These are phyloP conservation scores for Aphanomyces astaci DNA, from an alignment of 352 stramenopile genomes.

Conservation along the genomic window DNA sequence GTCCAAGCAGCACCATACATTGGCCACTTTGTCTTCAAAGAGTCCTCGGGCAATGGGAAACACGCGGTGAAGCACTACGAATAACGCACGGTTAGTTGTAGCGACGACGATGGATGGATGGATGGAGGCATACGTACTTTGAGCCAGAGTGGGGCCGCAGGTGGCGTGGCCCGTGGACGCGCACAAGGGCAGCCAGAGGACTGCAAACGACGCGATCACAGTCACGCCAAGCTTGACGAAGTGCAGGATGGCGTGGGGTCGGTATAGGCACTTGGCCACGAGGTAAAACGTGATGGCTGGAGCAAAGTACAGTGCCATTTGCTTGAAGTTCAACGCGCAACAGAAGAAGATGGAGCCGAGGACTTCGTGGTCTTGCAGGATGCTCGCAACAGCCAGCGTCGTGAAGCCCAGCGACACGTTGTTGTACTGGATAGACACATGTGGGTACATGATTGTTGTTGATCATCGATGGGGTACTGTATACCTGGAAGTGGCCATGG, in stretches of 20 bases:
- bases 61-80: slow-evolving; percentile 83
- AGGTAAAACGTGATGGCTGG: slow-evolving; percentile 90
- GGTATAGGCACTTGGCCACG: slow-evolving; percentile 81
- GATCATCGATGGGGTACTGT: too few relatives aligned
- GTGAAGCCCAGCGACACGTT: slow-evolving; percentile 94
- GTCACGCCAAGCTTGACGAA: slow-evolving; percentile 69
- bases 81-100: background rate
- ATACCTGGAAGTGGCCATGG: slow-evolving; percentile 98
- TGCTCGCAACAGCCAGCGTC: slow-evolving; percentile 53
- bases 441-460: too few relatives aligned
- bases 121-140: too few relatives aligned
- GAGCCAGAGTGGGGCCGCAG: slow-evolving; percentile 49
- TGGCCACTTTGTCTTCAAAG: slow-evolving; percentile 98
- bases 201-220: slow-evolving; percentile 82
- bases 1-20: slow-evolving; percentile 92
- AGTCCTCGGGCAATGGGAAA: slow-evolving; percentile 94
- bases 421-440: slow-evolving; percentile 90
- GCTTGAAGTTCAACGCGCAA: slow-evolving; percentile 97
- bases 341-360: slow-evolving; percentile 83
- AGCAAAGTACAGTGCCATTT: slow-evolving; percentile 98
- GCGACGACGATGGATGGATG: background rate
- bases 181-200: slow-evolving; percentile 90
- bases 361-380: slow-evolving; percentile 68
- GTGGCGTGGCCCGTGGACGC: slow-evolving; percentile 37
- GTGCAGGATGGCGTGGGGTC: slow-evolving; percentile 32